Evolutionary conservation across 306 rosid species (phyloP).

Genomic region (Lagenaria siceraria): DNA sequence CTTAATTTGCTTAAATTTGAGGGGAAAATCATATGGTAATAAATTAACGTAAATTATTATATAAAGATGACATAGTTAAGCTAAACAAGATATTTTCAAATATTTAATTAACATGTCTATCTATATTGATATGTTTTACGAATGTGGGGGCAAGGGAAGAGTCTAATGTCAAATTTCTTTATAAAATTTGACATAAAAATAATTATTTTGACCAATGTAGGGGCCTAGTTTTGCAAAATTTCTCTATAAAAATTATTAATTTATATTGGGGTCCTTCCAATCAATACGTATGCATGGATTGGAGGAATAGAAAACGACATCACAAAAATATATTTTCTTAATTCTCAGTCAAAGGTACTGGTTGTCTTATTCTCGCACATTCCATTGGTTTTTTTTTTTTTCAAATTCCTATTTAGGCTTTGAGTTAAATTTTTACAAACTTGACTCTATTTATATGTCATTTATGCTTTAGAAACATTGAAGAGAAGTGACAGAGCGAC

Average conservation of each 20-base stretch:
- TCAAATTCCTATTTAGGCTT: background rate
- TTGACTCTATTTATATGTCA: too few relatives aligned
- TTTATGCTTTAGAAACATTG: too few relatives aligned
- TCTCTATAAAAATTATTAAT: background rate
- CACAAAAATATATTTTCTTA: background rate
- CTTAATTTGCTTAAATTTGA: background rate
- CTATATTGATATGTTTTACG: background rate
- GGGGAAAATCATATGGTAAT: background rate
- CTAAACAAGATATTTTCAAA: background rate
- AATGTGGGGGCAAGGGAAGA: background rate
- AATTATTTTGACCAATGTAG: background rate
- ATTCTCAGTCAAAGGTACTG: background rate
- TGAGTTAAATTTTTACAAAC: background rate
- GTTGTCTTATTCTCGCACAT: background rate
- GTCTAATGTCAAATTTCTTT: background rate
- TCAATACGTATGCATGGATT: slow-evolving; percentile 5
- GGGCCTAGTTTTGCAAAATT: background rate
- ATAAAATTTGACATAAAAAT: background rate
- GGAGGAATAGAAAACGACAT: background rate
- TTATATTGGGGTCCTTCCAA: background rate
- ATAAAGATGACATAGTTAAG: background rate
- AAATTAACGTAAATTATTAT: background rate
- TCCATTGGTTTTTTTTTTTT: background rate
- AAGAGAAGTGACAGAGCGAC: too few relatives aligned
- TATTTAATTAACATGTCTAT: background rate